Base-by-base conservation (phyloP, 495 filamentous ascomycete genomes). In the Xylaria palmicola region DNA sequence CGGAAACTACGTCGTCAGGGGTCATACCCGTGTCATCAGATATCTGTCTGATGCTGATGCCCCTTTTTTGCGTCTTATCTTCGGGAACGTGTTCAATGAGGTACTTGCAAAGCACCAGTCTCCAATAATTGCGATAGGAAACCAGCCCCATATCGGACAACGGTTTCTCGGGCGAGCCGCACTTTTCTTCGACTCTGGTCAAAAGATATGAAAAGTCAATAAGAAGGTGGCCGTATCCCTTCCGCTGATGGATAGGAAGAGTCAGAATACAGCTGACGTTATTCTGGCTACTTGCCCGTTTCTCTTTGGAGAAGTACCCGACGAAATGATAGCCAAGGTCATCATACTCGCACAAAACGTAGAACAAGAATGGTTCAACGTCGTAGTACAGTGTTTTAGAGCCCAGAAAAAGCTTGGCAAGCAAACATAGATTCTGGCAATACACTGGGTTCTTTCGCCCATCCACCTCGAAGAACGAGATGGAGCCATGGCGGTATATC, bases 361-460 rank as follows among this genome's bases (percentile, higher is more conserved):
- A 98, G 79, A 98, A 98, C 17, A 98, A 77, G 70, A 98, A 98
- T 0, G 94, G 94, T 60, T 98, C 95, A 4, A 98, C 94, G 67
- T 98, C 94, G 74, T 98, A 98, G 71, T 98, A 98, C 10, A 98
- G 82, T 1, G 94, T 98, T 71, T 98, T 98, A 2, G 94, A 98
- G 7, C 94, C 94, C 2, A 98, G 78, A 68, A 98, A 98, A 13
- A 98, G 81, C 70, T 98, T 98, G 26, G 95, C 93, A 41, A 98
- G 82, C 17, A 98, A 84, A 74, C 94, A 98, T 4, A 98, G 83
- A 63, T 98, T 98, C 71, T 98, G 95, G 70, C 95, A 98, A 68
- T 98, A 98, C 27, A 97, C 90, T 0, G 93, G 92, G 60, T 98
- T 95, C 73, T 97, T 97, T 40, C 95, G 86, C 1, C 94, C 94